phyloP scores from a whole-genome alignment of 2,329 filamentous ascomycete species.

The Domatiomyces catenatus region DNA sequence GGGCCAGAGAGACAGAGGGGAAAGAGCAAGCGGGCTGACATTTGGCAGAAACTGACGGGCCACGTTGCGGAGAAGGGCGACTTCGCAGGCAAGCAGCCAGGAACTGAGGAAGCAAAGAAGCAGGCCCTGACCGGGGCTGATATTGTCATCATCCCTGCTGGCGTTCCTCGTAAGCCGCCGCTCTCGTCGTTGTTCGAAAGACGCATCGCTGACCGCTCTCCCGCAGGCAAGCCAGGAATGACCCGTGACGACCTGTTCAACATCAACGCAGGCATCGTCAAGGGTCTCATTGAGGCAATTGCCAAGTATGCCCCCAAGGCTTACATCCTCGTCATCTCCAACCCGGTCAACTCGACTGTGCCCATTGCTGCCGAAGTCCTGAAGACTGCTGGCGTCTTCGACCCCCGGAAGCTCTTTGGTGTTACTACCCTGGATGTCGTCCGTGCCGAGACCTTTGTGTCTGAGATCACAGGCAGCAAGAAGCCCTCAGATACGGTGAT shows the following conservation, averaged over 20 bases:
- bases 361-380: slow-evolving; percentile 95
- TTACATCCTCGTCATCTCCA: slow-evolving; percentile 92
- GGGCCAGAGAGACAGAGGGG: slow-evolving; percentile 19
- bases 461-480: slow-evolving; percentile 65
- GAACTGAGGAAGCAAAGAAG: slow-evolving; percentile 66
- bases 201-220: slow-evolving; percentile 14
- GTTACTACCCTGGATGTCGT: slow-evolving; percentile 98
- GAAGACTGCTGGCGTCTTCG: slow-evolving; percentile 83
- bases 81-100: slow-evolving; percentile 16
- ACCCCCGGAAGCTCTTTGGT: slow-evolving; percentile 91
- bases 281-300: slow-evolving; percentile 75
- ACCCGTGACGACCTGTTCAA: slow-evolving; percentile 99
- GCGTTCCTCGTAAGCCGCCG: slow-evolving; percentile 70
- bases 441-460: slow-evolving; percentile 91
- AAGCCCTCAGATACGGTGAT: slow-evolving; percentile 71
- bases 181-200: background rate
- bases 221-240: slow-evolving; percentile 91
- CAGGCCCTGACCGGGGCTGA: slow-evolving; percentile 81
- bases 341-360: slow-evolving; percentile 98
- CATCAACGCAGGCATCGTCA: slow-evolving; percentile 97
- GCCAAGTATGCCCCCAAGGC: slow-evolving; percentile 85
- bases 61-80: slow-evolving; percentile 53
- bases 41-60: slow-evolving; percentile 60
- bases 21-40: slow-evolving; percentile 19
- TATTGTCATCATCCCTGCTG: slow-evolving; percentile 92